Evolutionary conservation across 352 stramenopile species (phyloP), one percentile per base, ranked within the genome.

Genomic region (Phytophthora tentaculata): DNA sequence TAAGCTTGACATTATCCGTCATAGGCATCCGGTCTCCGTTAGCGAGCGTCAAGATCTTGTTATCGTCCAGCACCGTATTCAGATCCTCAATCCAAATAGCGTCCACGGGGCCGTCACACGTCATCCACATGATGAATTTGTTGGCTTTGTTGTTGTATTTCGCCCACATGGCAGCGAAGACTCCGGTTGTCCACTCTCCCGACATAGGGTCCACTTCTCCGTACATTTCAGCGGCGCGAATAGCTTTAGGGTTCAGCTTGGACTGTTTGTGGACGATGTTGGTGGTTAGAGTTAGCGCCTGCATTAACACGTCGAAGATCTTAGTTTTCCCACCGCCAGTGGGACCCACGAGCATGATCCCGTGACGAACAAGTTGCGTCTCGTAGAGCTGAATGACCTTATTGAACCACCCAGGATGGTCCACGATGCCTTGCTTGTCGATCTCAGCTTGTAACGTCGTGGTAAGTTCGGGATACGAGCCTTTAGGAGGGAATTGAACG

Each of bases 31-130:
- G 92, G 57, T 99, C 96, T 19, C 97, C 97, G 71, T 99, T 99
- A 6, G 97, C 97, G 4, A 99, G 73, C 16, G 96, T 99, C 26
- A 99, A 76, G 44, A 99, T 98, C 70, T 98, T 98, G 79, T 99
- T 99, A 71, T 99, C 97, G 72, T 99, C 96, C 2, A 99, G 81
- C 47, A 99, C 97, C 0, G 96, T 99, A 77, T 99, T 99, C 1
- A 99, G 78, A 84, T 99, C 95, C 78, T 99, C 97, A 56, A 99
- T 99, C 97, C 97, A 99, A 83, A 99, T 99, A 1, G 96, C 96
- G 79, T 99, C 97, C 7, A 99, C 96, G 3, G 97, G 97, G 0
- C 97, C 97, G 68, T 99, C 97, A 52, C 90, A 97, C 44, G 98
- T 97, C 79, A 99, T 99, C 97, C 97, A 99, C 64, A 97, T 99